Evolutionary conservation across 257 asterid genomes (phyloP), one percentile per base, ranked within the genome.

Genomic region (Capsicum pubescens): DNA sequence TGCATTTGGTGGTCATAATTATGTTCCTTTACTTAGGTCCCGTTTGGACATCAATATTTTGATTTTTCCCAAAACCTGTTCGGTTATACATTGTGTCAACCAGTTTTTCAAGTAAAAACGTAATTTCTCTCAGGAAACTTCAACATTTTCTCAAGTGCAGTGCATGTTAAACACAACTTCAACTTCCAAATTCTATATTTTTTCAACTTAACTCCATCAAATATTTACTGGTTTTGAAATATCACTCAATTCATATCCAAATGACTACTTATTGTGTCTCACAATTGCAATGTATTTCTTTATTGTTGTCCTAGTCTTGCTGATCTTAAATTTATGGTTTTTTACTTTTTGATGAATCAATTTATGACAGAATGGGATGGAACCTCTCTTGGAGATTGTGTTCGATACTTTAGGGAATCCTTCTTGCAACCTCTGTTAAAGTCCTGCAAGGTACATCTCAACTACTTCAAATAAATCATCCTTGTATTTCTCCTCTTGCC

Each of bases 381-480:
- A 84, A 91, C 95, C 68, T 92, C 97, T 39, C 93, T 96, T 67
- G 97, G 97, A 81, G 85, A 91, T 76, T 90, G 95, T 21, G 86
- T 94, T 90, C 87, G 91, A 88, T 95, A 87, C 86, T 96, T 96
- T 58, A 90, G 94, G 76, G 87, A 94, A 42, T 91, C 95, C 16
- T 96, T 96, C 89, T 83, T 95, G 93, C 91, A 89, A 61, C 99
- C 98, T 85, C 95, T 96, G 72, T 90, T 93, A 68, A 94, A 93
- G 87, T 91, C 99, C 72, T 93, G 99, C 94, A 96, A 96, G 98
- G 99, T 93, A 91, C 68, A 57, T 84, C 68, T 76, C 76, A 60
- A 26, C 46, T 50, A 58, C 66, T 66, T 66, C 19, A 50, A 77
- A 52, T 35, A 52, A 77, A 32, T 77, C 81, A 54, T 13, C 8